Base-by-base conservation (phyloP, 768 basidiomycete genomes). In the Dictyophora rubrovolvata region DNA sequence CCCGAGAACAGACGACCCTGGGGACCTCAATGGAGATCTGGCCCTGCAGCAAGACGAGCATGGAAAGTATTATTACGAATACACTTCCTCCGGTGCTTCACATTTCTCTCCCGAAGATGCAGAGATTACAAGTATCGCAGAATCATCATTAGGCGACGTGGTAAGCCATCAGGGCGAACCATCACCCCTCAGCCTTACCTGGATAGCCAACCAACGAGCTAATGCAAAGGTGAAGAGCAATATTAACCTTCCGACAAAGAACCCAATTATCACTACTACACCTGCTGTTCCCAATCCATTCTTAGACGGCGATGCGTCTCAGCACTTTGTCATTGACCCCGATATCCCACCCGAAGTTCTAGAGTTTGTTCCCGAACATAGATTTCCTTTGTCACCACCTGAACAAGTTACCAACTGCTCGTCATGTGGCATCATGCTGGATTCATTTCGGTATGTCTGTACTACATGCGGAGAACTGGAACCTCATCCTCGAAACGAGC, bases 391-490 rank as follows among this genome's bases (percentile, higher is more conserved):
- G 79, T 85, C 42, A 20, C 80, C 85, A 9, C 74, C 79, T 5
- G 79, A 81, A 22, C 76, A 78, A 50, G 79, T 89, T 17, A 91
- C 92, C 1, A 80, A 83, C 53, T 97, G 94, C 70, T 93, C 91
- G 0, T 81, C 82, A 50, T 97, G 94, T 64, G 87, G 86, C 14
- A 69, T 77, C 0, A 66, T 83, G 6, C 74, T 97, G 18, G 86
- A 91, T 54, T 79, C 82, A n/a, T 83, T 95, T 68, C 84, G 90
- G 50, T 96, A 97, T 69, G 85, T 94, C 14, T 97, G 94, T 66
- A 79, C 85, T 4, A 86, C 84, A 21, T 95, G 93, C 65, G 92
- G 91, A 9, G 87, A 89, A 70, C 89, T 85, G 68, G 71, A 77
- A 51, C 80, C 86, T 6, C 65, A 53, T 22, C 47, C 63, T 16